phyloP scores from a whole-genome alignment of 2,329 filamentous ascomycete genomes.

The Claviceps maximensis region DNA sequence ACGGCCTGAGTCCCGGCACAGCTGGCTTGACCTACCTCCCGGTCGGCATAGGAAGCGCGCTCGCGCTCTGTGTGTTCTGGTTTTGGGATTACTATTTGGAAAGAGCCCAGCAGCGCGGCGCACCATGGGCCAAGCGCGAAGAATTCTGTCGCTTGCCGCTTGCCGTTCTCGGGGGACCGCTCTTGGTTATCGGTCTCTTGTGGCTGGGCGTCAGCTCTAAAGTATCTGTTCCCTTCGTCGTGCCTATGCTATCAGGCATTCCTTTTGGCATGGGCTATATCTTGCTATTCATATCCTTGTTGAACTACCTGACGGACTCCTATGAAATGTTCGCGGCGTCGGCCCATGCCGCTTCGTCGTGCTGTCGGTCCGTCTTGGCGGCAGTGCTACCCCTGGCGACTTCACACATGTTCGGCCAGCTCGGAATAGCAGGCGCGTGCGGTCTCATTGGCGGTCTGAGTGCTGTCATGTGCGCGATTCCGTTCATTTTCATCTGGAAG shows the following conservation, averaged over 20 bases:
- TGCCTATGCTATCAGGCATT: conserved; percentile 46
- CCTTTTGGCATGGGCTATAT: conserved; percentile 49
- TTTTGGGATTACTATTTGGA: conserved; percentile 50
- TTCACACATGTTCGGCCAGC: conserved; percentile 32
- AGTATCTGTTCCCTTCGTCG: conserved; percentile 33
- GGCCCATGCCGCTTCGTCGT: conserved; percentile 75
- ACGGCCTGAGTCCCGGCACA: conserved; percentile 49
- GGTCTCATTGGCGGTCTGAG: conserved; percentile 37
- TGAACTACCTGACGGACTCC: conserved; percentile 55
- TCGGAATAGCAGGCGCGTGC: conserved; percentile 37
- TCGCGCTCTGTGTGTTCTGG: conserved; percentile 49
- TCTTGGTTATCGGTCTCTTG: conserved; percentile 44
- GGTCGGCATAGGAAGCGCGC: conserved; percentile 48
- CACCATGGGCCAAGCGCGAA: conserved; percentile 46
- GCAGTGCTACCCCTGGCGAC: conserved; percentile 52
- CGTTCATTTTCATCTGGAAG: conserved; percentile 41
- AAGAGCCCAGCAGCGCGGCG: conserved; percentile 33
- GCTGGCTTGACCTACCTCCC: conserved; percentile 57
- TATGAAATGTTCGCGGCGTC: conserved; percentile 56
- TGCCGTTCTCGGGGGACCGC: conserved; percentile 57
- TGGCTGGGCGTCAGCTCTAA: conserved; percentile 51
- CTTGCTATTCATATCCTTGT: conserved; percentile 49
- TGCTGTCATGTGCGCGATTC: conserved; percentile 35
- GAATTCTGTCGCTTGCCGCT: conserved; percentile 59
- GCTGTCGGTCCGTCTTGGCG: conserved; percentile 84